Evolutionary conservation across 495 filamentous ascomycete species (phyloP).

Genomic region (Podospora tetraspora): DNA sequence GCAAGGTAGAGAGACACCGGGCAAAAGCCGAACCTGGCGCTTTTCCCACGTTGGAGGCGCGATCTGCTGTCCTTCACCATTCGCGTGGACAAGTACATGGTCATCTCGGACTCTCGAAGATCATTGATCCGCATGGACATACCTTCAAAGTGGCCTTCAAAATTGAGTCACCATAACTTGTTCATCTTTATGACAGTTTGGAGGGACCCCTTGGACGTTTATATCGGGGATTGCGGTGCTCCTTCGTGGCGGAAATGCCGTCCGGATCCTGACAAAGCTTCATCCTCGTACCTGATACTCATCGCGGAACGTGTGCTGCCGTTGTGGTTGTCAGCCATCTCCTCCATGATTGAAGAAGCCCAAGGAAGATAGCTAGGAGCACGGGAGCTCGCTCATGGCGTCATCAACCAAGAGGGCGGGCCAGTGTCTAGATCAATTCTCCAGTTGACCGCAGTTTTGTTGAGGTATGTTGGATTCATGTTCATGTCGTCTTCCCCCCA

Average conservation of each 20-base stretch:
- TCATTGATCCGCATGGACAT: neutral
- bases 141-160: neutral
- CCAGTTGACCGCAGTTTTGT: neutral
- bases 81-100: neutral
- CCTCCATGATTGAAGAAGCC: neutral
- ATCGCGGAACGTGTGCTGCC: neutral
- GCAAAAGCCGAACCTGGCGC: neutral
- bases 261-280: neutral
- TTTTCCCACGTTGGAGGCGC: neutral
- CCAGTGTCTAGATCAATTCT: neutral
- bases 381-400: neutral
- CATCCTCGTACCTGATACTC: neutral
- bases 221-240: neutral
- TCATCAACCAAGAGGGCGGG: neutral
- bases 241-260: neutral
- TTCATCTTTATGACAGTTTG: neutral
- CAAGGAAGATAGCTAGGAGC: neutral
- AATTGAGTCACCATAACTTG: neutral
- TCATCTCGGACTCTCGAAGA: neutral
- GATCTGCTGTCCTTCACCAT: no score
- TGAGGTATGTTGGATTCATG: neutral
- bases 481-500: neutral
- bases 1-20: neutral
- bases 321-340: neutral
- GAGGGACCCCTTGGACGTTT: neutral